Evolutionary conservation across 805 yeast genomes (phyloP).

Genomic region (Metschnikowia peoriensis): DNA sequence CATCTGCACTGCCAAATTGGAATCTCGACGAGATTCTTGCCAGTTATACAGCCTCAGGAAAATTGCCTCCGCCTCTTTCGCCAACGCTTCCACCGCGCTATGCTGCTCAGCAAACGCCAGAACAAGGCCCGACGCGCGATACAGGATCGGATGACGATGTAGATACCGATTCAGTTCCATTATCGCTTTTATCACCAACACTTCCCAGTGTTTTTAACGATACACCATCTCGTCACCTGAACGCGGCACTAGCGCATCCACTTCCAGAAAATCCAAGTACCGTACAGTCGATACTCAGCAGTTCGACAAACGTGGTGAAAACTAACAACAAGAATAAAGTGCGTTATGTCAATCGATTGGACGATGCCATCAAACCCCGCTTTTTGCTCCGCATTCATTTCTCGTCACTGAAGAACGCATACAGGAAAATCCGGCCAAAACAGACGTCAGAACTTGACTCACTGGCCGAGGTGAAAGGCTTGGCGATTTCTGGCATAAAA

Average conservation of each 20-base stretch:
- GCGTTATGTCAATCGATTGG: constrained; percentile 31
- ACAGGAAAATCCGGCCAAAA: constrained; percentile 10
- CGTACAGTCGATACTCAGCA: constrained; percentile 8
- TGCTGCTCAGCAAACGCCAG: constrained; percentile 1
- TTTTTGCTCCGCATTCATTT: constrained; percentile 27
- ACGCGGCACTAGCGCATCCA: constrained; percentile 13
- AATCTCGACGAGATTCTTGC: constrained; percentile 39
- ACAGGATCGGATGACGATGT: constrained; percentile 10
- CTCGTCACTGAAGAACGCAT: constrained; percentile 17
- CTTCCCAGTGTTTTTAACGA: constrained; percentile 29
- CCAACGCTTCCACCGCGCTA: constrained; percentile 36
- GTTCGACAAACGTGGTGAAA: not conserved
- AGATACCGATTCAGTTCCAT: constrained; percentile 28
- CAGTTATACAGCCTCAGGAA: constrained; percentile 32
- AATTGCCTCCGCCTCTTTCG: constrained; percentile 38
- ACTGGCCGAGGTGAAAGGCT: constrained; percentile 14
- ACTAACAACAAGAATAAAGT: constrained; percentile 7
- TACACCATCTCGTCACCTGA: not conserved
- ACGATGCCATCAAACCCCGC: constrained; percentile 24
- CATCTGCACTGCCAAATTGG: constrained; percentile 24
- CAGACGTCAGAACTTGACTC: not conserved
- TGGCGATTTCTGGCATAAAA: constrained; percentile 15
- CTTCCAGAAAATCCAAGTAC: constrained; percentile 18
- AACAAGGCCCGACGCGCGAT: not conserved
- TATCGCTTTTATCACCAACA: constrained; percentile 34